These are phyloP conservation scores for Myxozyma sirexii DNA, from an alignment of 805 yeast species.

Conservation along the genomic window DNA sequence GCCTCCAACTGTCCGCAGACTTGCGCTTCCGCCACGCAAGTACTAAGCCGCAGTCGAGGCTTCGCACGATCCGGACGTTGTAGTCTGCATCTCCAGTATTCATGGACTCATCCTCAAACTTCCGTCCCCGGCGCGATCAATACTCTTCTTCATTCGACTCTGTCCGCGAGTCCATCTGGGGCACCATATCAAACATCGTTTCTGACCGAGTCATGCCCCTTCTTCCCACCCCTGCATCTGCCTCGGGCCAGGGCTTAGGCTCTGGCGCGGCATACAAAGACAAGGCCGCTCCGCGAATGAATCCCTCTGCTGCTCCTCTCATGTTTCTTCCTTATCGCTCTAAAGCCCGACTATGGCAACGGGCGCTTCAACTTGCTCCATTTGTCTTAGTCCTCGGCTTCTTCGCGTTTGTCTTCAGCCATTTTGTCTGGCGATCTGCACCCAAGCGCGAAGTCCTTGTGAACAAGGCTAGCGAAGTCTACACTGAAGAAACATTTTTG, in stretches of 20 bases:
- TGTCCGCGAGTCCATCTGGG: background rate
- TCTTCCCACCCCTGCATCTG: slow-evolving; percentile 1
- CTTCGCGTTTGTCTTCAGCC: slow-evolving; percentile 6
- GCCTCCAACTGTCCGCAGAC: no score
- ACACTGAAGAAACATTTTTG: slow-evolving; percentile 23
- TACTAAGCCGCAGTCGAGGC: no score
- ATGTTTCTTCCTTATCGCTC: slow-evolving; percentile 5
- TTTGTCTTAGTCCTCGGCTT: slow-evolving; percentile 9
- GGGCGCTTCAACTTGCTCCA: slow-evolving; percentile 5
- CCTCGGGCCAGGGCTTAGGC: background rate
- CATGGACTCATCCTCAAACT: slow-evolving; percentile 6
- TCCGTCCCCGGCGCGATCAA: slow-evolving; percentile 1
- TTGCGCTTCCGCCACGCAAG: no score
- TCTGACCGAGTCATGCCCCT: slow-evolving; percentile 2
- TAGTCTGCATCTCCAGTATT: background rate
- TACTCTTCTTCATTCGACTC: background rate
- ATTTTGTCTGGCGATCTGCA: slow-evolving; percentile 2
- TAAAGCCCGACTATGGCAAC: slow-evolving; percentile 6
- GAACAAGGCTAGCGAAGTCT: background rate
- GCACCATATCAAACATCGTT: background rate
- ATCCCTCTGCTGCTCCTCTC: slow-evolving; percentile 2
- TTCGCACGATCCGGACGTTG: no score
- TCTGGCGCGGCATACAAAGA: slow-evolving; percentile 15
- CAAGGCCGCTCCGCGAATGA: slow-evolving; percentile 16
- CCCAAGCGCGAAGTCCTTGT: background rate